phyloP scores from a whole-genome alignment of 345 rosid species.

The Hibiscus tridactylites region DNA sequence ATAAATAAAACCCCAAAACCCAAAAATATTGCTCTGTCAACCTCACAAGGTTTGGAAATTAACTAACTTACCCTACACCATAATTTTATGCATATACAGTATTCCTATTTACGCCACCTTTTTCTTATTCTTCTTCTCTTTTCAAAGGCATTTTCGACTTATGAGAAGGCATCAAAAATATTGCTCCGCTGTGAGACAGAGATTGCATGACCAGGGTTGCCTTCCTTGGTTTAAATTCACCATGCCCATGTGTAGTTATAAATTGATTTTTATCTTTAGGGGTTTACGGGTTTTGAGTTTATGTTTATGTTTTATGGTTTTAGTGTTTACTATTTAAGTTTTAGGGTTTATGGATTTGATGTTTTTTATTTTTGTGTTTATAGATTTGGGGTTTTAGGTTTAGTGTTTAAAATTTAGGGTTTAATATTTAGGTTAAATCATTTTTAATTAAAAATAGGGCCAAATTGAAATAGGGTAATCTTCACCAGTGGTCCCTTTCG shows the following conservation, averaged over 20 bases:
- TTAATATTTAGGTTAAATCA: too few species aligned
- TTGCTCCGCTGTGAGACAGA: slow-evolving; percentile 69
- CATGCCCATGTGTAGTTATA: slow-evolving; percentile 69
- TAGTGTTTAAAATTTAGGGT: too few species aligned
- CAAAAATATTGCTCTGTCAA: slow-evolving; percentile 39
- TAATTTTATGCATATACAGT: slow-evolving; percentile 2
- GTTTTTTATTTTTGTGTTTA: too few species aligned
- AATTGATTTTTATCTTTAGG: background rate
- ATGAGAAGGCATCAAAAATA: slow-evolving; percentile 90
- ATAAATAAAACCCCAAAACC: too few species aligned
- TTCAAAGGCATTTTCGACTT: slow-evolving; percentile 66
- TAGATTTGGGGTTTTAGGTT: too few species aligned
- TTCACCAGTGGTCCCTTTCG: too few species aligned
- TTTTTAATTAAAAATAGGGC: too few species aligned
- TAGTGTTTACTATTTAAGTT: too few species aligned
- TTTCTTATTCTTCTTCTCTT: background rate
- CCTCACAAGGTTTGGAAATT: slow-evolving; percentile 56
- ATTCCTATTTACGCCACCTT: background rate
- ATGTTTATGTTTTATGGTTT: too few species aligned
- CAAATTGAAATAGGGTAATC: too few species aligned
- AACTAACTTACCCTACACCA: background rate
- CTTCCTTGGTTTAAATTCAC: slow-evolving; percentile 83
- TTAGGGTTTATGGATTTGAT: too few species aligned
- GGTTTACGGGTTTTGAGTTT: too few species aligned
- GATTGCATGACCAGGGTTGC: slow-evolving; percentile 83